Base-by-base conservation (phyloP, 768 basidiomycete species). In the Suillus subluteus region DNA sequence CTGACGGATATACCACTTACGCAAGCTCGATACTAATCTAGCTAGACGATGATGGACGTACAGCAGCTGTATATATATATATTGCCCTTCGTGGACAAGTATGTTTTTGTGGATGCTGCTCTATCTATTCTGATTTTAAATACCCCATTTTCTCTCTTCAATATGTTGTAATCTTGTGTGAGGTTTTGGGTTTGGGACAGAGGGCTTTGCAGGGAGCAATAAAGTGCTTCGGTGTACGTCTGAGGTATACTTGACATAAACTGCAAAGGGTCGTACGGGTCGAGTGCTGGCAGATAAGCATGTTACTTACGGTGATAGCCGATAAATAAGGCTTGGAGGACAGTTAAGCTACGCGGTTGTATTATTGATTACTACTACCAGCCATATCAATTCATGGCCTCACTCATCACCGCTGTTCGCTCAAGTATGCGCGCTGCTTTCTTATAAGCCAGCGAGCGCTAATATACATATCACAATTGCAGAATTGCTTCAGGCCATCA, bases 401-500 rank as follows among this genome's bases (percentile, higher is more conserved):
- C 86, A 37, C 80, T 87, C 66, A 79, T 86, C 70, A 75, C 75
- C 55, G 76, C 74, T 50, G 82, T 83, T 67, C 84, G 83, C 63
- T 70, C 78, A 66, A 84, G 85, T 87, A 76, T 64, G 84, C 63
- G 55, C 43, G 41, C 62, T 41, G 18, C 46, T 65, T 16, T 62
- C 35, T 41, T 30, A 6, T 26, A n/a, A 6, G 40, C 37, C n/a
- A 8, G 35, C 38, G 32, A 32, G 41, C 55, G 30, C 62, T 32
- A 64, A 54, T 72, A 23, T 3, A 59, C 13, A 6, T 62, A 6
- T 59, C 41, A 16, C 63, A 48, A 35, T 63, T 35, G 3, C 73
- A 96, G 95, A 91, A 75, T 95, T 96, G 76, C 84, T 96, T 68
- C 92, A 95, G 59, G 89, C 92, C 21, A 91, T 97, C 72, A 86